Evolutionary conservation across 2,329 filamentous ascomycete species (phyloP), one percentile per base, ranked within the genome.

Genomic region (Sporothrix sp.): DNA sequence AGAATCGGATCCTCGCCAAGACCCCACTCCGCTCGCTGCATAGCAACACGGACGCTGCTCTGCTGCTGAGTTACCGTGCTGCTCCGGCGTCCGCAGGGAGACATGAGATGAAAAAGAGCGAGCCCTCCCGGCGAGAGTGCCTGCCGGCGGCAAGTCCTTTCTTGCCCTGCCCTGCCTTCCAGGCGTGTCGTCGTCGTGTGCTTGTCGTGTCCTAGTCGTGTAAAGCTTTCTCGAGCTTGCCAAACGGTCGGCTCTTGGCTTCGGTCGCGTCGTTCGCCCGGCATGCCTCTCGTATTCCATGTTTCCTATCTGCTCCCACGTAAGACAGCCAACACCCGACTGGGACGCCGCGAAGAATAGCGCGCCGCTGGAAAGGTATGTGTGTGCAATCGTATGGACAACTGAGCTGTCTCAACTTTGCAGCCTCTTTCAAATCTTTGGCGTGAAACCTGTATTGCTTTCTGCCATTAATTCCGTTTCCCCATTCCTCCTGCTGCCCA

Each of bases 1-100:
- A n/a, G n/a, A n/a, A n/a, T n/a, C n/a, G n/a, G n/a, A n/a, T n/a
- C 44, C 33, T 47, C 44, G 38, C 33, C 44, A 47, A 47, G 23
- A 38, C 44, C 25, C 44, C 44, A 47, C 44, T 47, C 23, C 21
- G 20, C 11, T 7, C 10, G 18, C 42, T 43, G 40, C 40, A 32
- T 28, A 21, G 10, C 40, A 43, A 32, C 27, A n/a, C 10, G n/a
- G n/a, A n/a, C n/a, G 13, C 36, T 39, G 18, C 20, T 8, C 18
- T 23, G 36, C 38, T 27, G 11, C 23, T 40, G 38, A 11, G 13
- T 47, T 27, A 36, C 13, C 23, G 18, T 36, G 20, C n/a, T 27
- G 13, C 20, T 37, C 6, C n/a, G 20, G 38, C 25, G 27, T 28
- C 45, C 44, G 25, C 33, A 38, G 45, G 45, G 35, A 38, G 45